These are phyloP conservation scores for Trichophyton mentagrophytes DNA, from an alignment of 2,329 filamentous ascomycete genomes.

Conservation along the genomic window DNA sequence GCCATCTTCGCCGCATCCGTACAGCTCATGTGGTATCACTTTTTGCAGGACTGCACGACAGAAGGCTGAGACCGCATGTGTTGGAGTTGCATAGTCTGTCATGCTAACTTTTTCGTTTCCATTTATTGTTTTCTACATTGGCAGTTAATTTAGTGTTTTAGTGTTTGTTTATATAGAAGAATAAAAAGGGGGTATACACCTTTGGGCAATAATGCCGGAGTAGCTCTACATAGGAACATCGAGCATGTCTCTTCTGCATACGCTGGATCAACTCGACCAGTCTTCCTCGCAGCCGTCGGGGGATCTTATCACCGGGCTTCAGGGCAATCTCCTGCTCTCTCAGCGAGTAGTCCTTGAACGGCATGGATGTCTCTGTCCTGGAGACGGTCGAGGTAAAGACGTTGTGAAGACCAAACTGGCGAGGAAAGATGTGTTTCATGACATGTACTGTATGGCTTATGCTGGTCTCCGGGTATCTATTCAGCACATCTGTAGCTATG, in stretches of 20 bases:
- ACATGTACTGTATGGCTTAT: constrained; percentile 51
- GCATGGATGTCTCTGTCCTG: constrained; percentile 52
- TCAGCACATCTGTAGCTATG: constrained; percentile 57
- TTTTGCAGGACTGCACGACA: constrained; percentile 63
- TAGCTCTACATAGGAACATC: constrained; percentile 68
- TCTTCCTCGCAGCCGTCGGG: constrained; percentile 49
- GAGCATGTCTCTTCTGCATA: constrained; percentile 56
- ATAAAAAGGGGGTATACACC: constrained; percentile 28
- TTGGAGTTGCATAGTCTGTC: constrained; percentile 55
- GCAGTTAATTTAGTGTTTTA: not conserved
- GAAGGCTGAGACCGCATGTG: constrained; percentile 65
- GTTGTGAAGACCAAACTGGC: constrained; percentile 82
- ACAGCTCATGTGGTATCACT: constrained; percentile 63
- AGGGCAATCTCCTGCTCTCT: constrained; percentile 66
- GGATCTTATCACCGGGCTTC: constrained; percentile 19
- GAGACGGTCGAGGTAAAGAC: constrained; percentile 67
- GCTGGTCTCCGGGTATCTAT: constrained; percentile 46
- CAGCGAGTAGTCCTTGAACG: constrained; percentile 71
- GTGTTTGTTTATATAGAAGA: not conserved
- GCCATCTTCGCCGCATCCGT: constrained; percentile 47
- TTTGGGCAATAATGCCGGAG: constrained; percentile 68
- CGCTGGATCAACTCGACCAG: constrained; percentile 48
- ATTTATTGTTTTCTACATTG: constrained; percentile 6
- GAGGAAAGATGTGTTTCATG: constrained; percentile 87
- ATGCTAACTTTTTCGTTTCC: constrained; percentile 27